phyloP scores from a whole-genome alignment of 2,329 filamentous ascomycete genomes.

The Plectosphaerella cucumerina region DNA sequence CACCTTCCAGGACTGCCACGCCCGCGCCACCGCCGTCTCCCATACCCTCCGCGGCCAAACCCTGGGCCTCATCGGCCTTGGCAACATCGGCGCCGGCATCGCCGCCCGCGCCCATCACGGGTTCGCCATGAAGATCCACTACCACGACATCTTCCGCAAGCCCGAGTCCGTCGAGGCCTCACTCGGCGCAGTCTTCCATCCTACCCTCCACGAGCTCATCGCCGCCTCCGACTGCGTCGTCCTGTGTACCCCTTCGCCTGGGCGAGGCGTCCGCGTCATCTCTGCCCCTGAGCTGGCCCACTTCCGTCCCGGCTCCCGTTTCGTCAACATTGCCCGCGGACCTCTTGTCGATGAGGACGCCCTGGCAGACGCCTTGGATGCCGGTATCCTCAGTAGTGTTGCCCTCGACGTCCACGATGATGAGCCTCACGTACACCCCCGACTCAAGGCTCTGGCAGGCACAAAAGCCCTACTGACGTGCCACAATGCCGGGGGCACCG shows the following conservation, averaged over 20 bases:
- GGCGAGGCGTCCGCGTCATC: slow-evolving; percentile 40
- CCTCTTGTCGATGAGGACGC: slow-evolving; percentile 62
- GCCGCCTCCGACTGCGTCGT: slow-evolving; percentile 54
- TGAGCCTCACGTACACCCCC: slow-evolving; percentile 51
- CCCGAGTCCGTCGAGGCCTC: slow-evolving; percentile 33
- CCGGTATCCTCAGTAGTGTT: slow-evolving; percentile 42
- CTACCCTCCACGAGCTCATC: slow-evolving; percentile 47
- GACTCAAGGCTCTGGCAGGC: slow-evolving; percentile 35
- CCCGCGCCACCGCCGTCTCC: slow-evolving; percentile 52
- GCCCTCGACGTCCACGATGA: slow-evolving; percentile 62
- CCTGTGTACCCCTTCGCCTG: slow-evolving; percentile 52
- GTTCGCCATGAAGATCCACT: slow-evolving; percentile 65
- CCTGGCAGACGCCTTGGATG: slow-evolving; percentile 53
- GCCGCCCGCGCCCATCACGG: slow-evolving; percentile 47
- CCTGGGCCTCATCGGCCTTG: slow-evolving; percentile 66
- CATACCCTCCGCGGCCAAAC: slow-evolving; percentile 59
- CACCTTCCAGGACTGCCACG: slow-evolving; percentile 55
- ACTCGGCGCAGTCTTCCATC: slow-evolving; percentile 45
- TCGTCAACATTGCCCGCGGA: slow-evolving; percentile 65
- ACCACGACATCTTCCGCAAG: slow-evolving; percentile 55
- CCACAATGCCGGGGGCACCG: slow-evolving; percentile 63
- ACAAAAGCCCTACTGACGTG: slow-evolving; percentile 55
- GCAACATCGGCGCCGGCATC: slow-evolving; percentile 60
- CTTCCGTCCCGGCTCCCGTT: slow-evolving; percentile 50
- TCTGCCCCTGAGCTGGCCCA: slow-evolving; percentile 38